Conservation (phyloP, 225 moss, liverwort and hornwort species). For the Straminergon stramineum region DNA sequence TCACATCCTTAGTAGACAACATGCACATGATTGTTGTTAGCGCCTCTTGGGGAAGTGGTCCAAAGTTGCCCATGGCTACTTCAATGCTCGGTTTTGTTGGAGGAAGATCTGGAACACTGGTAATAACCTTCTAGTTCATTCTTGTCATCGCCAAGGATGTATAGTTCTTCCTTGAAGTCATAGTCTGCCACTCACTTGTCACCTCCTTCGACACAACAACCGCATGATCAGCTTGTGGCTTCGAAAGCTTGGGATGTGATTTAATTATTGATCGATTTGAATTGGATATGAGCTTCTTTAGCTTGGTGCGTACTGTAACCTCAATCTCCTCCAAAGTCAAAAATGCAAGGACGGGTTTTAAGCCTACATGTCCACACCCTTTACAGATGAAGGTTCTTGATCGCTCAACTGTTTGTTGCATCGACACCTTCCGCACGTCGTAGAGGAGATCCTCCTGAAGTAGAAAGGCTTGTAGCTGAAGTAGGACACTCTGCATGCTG, state of each 20-base stretch:
- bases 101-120: neutral
- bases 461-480: neutral
- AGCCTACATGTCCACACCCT: neutral
- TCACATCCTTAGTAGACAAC: neutral
- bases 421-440: neutral
- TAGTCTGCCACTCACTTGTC: neutral
- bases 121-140: neutral
- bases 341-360: neutral
- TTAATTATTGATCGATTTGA: neutral
- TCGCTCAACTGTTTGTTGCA: neutral
- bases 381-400: neutral
- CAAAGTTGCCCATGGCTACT: neutral
- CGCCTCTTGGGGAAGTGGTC: neutral
- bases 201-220: neutral
- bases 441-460: constrained; percentile 2
- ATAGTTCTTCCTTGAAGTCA: neutral
- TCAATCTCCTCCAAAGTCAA: neutral
- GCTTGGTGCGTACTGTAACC: neutral
- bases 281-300: neutral
- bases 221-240: neutral
- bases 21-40: neutral
- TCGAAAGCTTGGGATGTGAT: neutral
- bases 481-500: neutral
- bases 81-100: neutral
- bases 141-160: neutral